phyloP scores from a whole-genome alignment of 306 rosid species.

The Cicer judaicum region DNA sequence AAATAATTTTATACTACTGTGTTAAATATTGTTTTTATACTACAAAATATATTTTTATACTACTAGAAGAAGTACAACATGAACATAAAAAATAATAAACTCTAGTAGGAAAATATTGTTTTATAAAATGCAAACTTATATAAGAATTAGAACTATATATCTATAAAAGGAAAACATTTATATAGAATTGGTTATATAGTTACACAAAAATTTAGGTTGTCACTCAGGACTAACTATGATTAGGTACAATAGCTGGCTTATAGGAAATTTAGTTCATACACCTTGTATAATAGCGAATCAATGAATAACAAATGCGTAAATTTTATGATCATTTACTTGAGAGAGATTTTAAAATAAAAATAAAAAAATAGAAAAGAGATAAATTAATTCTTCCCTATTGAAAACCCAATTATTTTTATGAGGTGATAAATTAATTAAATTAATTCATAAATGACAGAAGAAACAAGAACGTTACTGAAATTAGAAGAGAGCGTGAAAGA shows the following conservation, averaged over 20 bases:
- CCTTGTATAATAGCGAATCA: not conserved
- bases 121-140: too few relatives aligned
- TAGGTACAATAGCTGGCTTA: not conserved
- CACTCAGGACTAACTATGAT: not conserved
- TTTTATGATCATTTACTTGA: not conserved
- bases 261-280: conserved; percentile 9
- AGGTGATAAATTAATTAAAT: not conserved
- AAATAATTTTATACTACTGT: too few relatives aligned
- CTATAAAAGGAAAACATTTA: not conserved
- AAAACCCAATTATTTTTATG: not conserved
- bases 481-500: conserved; percentile 4
- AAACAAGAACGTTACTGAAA: not conserved
- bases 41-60: too few relatives aligned
- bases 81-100: too few relatives aligned
- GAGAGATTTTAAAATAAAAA: too few relatives aligned
- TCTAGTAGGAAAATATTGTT: too few relatives aligned
- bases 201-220: too few relatives aligned
- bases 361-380: not conserved
- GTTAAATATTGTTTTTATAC: too few relatives aligned
- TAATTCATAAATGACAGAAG: not conserved
- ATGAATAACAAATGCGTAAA: not conserved
- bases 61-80: too few relatives aligned
- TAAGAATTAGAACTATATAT: too few relatives aligned
- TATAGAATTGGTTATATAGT: not conserved
- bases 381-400: not conserved